Base-by-base conservation (phyloP, 2,329 filamentous ascomycete genomes). In the Pestalotiopsis sp. region DNA sequence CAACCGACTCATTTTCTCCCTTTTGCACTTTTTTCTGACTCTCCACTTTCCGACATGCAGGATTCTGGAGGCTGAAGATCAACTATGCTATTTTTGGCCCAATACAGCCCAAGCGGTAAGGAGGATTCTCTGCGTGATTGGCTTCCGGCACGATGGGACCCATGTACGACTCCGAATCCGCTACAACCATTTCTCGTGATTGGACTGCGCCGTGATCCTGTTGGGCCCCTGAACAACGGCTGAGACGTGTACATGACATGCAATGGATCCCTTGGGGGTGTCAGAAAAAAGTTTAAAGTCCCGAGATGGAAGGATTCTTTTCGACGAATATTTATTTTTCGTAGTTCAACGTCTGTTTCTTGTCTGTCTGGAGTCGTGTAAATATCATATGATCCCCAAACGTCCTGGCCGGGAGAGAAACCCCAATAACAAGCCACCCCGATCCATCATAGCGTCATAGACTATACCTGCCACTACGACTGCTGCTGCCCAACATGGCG, bases 141-240 rank as follows among this genome's bases (percentile, higher is more conserved):
- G 57, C 27, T 59, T 27, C 57, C 57, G 23, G 57, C 27, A 36
- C 20, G 11, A 59, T 36, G 27, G 27, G 23, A 13, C 57, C 23
- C 27, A 36, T 59, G 23, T 59, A 17, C 17, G 45, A 52, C 45
- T 52, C 45, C 45, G 20, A 52, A 52, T n/a, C 7, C 45, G 45
- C 45, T n/a, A 52, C 45, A 23, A 52, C 20, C 14, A 27, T 27
- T 59, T 23, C 23, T 27, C 25, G 27, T 59, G 23, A 59, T 59
- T 59, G 57, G 57, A 59, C 57, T 59, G 57, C 57, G 57, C 57
- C 57, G 57, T 59, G 14, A 25, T 59, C 23, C 27, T 59, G 9
- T 23, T 27, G 27, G 23, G 23, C 57, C 57, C 57, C 27, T 27
- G 57, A 27, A n/a, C 23, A 27, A 14, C 25, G 5, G 23, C 57